Percentiles rank a stretch among this genome's conserved stretches.
These are phyloP conservation scores for Fraxinus pennsylvanica DNA, from an alignment of 257 asterid genomes.

Conservation along the genomic window DNA sequence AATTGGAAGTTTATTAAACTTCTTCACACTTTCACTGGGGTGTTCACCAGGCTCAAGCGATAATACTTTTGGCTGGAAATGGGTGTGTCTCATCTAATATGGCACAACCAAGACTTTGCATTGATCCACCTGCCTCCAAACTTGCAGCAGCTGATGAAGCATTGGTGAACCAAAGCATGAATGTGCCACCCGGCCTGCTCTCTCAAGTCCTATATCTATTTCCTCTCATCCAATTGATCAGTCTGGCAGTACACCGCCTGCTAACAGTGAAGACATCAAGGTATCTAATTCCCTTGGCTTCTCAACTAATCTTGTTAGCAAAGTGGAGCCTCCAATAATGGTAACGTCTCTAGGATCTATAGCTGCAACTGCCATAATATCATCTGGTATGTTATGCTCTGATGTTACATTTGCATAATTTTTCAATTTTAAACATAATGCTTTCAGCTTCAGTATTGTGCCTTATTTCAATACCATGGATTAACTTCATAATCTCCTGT, in stretches of 20 bases:
- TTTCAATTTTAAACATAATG: not conserved
- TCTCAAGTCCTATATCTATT: constrained; percentile 62
- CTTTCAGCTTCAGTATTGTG: not conserved
- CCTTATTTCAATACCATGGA: not conserved
- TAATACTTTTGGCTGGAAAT: constrained; percentile 71
- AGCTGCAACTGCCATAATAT: constrained; percentile 39
- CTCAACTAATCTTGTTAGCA: constrained; percentile 33
- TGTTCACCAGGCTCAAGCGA: constrained; percentile 72
- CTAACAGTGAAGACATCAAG: constrained; percentile 40
- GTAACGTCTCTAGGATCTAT: constrained; percentile 47
- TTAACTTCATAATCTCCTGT: not conserved
- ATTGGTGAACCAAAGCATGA: constrained; percentile 39
- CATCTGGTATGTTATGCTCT: constrained; percentile 48
- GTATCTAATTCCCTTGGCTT: constrained; percentile 36
- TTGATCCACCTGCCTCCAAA: constrained; percentile 47
- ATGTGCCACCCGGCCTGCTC: constrained; percentile 42
- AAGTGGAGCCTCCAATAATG: constrained; percentile 46
- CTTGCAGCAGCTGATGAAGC: constrained; percentile 41
- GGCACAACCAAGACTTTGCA: constrained; percentile 43
- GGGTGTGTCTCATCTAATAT: constrained; percentile 32
- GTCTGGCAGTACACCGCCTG: constrained; percentile 30
- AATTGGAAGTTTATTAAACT: not conserved
- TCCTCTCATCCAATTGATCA: constrained; percentile 60
- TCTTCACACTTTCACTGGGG: not conserved
- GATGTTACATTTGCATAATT: not conserved